A percentile compares a stretch with the other conserved stretches of the same genome.
Evolutionary conservation across 495 filamentous ascomycete species (phyloP).

Genomic region (Wilcoxina mikolae): DNA sequence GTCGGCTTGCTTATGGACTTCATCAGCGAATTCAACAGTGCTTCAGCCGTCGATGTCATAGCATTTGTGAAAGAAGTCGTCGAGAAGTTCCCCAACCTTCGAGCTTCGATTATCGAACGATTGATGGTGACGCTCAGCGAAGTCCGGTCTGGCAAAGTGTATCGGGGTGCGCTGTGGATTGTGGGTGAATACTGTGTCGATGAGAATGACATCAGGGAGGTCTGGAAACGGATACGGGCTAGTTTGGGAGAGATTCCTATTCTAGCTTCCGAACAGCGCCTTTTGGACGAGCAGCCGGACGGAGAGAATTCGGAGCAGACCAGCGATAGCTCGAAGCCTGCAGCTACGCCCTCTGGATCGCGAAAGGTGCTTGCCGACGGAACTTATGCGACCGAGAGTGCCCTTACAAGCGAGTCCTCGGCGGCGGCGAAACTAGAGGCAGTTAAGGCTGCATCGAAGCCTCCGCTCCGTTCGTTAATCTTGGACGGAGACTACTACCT

Average conservation of each 20-base stretch:
- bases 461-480: slow-evolving; percentile 85
- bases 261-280: slow-evolving; percentile 80
- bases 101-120: slow-evolving; percentile 70
- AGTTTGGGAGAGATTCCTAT: slow-evolving; percentile 97
- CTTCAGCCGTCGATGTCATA: slow-evolving; percentile 93
- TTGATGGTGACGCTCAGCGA: slow-evolving; percentile 84
- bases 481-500: slow-evolving; percentile 96
- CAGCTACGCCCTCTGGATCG: slow-evolving; percentile 67
- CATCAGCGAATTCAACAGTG: slow-evolving; percentile 95
- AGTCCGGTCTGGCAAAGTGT: slow-evolving; percentile 93
- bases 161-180: slow-evolving; percentile 92
- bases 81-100: slow-evolving; percentile 88
- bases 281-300: slow-evolving; percentile 67
- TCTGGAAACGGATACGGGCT: slow-evolving; percentile 89
- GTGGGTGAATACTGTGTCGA: slow-evolving; percentile 94
- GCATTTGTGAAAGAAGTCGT: slow-evolving; percentile 98
- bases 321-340: slow-evolving; percentile 50
- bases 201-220: slow-evolving; percentile 83
- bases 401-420: slow-evolving; percentile 80
- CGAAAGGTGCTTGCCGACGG: slow-evolving; percentile 89
- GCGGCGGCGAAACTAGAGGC: slow-evolving; percentile 85
- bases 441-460: slow-evolving; percentile 93
- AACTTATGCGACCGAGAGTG: slow-evolving; percentile 93
- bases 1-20: slow-evolving; percentile 99
- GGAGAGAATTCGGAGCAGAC: slow-evolving; percentile 43